Conservation (phyloP, 2,329 filamentous ascomycete genomes). For the Achaetomium macrosporum region DNA sequence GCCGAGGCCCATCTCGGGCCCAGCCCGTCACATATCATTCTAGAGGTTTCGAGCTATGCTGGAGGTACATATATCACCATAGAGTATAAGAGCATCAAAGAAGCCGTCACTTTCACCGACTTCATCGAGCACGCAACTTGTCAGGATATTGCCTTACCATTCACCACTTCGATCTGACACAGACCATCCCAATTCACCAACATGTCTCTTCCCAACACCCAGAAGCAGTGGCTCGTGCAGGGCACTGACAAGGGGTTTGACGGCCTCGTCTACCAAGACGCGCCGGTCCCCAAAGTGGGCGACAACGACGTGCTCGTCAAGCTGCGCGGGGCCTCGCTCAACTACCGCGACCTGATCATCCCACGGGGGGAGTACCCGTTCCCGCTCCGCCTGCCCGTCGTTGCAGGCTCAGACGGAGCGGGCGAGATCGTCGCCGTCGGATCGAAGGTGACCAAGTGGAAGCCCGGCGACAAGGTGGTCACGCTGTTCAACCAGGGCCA, state of each 20-base stretch:
- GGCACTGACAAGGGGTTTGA: conserved; percentile 52
- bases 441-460: conserved; percentile 41
- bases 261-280: conserved; percentile 49
- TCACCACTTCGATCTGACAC: neutral
- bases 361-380: conserved; percentile 45
- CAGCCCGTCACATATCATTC: no score
- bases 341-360: conserved; percentile 50
- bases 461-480: conserved; percentile 47
- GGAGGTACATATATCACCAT: no score
- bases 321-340: conserved; percentile 47
- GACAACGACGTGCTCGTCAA: conserved; percentile 69
- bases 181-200: no score
- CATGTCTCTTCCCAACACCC: conserved; percentile 34
- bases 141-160: no score
- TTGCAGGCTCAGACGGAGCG: conserved; percentile 49
- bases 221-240: conserved; percentile 52
- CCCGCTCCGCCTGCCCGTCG: conserved; percentile 36
- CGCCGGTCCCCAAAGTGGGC: conserved; percentile 53
- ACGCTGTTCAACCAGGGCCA: conserved; percentile 59
- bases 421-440: conserved; percentile 49
- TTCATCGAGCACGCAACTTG: no score
- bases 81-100: no score
- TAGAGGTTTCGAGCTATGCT: no score
- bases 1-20: no score
- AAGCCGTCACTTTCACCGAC: no score